Conservation (phyloP, 371 early-diverging fungal species). For the Lichtheimia corymbifera region DNA sequence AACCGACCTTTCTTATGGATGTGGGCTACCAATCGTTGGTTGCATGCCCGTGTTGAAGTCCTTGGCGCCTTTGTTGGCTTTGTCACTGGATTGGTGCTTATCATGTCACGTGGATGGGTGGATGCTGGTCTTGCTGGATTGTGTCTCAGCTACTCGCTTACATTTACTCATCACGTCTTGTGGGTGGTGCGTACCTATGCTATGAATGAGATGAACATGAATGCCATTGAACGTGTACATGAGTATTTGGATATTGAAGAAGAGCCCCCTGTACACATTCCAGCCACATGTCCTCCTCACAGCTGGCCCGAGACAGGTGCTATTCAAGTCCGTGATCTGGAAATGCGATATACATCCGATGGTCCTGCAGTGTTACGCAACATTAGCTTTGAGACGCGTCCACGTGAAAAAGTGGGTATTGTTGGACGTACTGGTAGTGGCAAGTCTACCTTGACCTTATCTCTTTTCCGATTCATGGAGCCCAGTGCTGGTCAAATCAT, state of each 20-base stretch:
- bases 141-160: slow-evolving; percentile 71
- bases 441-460: slow-evolving; percentile 66
- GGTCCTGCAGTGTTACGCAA: slow-evolving; percentile 69
- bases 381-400: slow-evolving; percentile 59
- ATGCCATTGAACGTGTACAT: slow-evolving; percentile 74
- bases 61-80: slow-evolving; percentile 74
- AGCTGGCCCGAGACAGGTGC: slow-evolving; percentile 77
- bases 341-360: slow-evolving; percentile 69
- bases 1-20: slow-evolving; percentile 80
- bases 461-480: slow-evolving; percentile 78
- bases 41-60: slow-evolving; percentile 79
- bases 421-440: slow-evolving; percentile 50
- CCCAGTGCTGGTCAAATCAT: slow-evolving; percentile 56
- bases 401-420: slow-evolving; percentile 64
- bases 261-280: slow-evolving; percentile 62
- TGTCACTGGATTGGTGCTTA: slow-evolving; percentile 62
- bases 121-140: slow-evolving; percentile 81
- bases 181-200: slow-evolving; percentile 83
- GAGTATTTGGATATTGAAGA: slow-evolving; percentile 75
- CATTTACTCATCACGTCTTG: slow-evolving; percentile 68
- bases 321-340: slow-evolving; percentile 64
- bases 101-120: slow-evolving; percentile 50
- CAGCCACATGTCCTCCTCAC: slow-evolving; percentile 48
- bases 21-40: slow-evolving; percentile 91
- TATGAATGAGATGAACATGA: slow-evolving; percentile 81